Conservation (phyloP, 306 rosid genomes). For the Malus orientalis region DNA sequence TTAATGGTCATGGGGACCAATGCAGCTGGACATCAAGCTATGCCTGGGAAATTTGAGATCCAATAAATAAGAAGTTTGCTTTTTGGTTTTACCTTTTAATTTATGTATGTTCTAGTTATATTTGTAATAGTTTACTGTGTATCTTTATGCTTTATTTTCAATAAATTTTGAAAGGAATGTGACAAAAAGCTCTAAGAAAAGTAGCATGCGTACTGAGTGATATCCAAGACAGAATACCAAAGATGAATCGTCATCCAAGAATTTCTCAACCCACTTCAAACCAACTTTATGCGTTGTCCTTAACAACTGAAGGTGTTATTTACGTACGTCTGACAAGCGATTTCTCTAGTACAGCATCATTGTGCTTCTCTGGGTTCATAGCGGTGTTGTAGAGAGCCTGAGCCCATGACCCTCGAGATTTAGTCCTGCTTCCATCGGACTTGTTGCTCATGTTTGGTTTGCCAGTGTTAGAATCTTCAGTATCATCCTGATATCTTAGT, state of each 20-base stretch:
- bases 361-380: constrained; percentile 63
- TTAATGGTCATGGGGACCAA: too few species aligned
- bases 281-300: too few species aligned
- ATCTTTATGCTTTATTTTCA: too few species aligned
- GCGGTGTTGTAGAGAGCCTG: constrained; percentile 65
- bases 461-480: constrained; percentile 21
- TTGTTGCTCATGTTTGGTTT: neutral
- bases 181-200: neutral
- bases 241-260: neutral
- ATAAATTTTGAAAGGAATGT: too few species aligned
- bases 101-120: too few species aligned
- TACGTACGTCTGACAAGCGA: constrained; percentile 42
- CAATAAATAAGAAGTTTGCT: too few species aligned
- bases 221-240: constrained; percentile 77
- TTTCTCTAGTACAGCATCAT: constrained; percentile 51
- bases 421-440: too few species aligned
- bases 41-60: too few species aligned
- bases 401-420: constrained; percentile 86
- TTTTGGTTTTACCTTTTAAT: too few species aligned
- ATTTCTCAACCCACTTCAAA: too few species aligned
- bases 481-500: constrained; percentile 33
- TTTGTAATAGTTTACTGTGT: too few species aligned
- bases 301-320: neutral
- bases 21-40: too few species aligned
- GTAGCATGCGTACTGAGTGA: constrained; percentile 52